Evolutionary conservation across 768 basidiomycete species (phyloP), one percentile per base, ranked within the genome.

Genomic region (Pleurotus tuoliensis): DNA sequence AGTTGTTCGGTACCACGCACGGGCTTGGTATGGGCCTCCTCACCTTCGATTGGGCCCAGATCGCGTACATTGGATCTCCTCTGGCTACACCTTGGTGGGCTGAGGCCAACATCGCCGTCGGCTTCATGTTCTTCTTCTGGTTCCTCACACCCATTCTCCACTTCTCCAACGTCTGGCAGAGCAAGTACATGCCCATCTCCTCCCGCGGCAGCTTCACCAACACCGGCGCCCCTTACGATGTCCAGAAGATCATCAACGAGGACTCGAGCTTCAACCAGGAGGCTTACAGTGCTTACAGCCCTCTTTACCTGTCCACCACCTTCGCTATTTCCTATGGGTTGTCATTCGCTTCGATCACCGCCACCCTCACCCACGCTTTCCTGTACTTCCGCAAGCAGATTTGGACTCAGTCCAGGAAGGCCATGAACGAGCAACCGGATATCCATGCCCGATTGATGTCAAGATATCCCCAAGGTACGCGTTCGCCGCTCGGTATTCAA

Each of bases 41-140:
- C 63, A 89, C 88, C 30, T 90, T 93, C 66, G 90, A 92, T 62
- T 93, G 90, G 91, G 75, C 84, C 1, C 68, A 78, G 71, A 84
- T 85, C 56, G 80, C 84, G 6, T 88, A 84, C 64, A 83, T 83
- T 53, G 82, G 81, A 15, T 83, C 82, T 20, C 90, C 90, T 0
- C 82, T 92, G 46, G 84, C 87, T 4, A 83, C 87, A 8, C 90
- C 90, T 1, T 92, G 88, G 88, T 90, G 88, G 88, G 88, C 87
- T 2, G 82, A 86, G 65, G 88, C 85, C 9, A 90, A 91, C 67
- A 74, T 90, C 54, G 68, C 78, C 2, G 71, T 65, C 47, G 83
- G 86, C 24, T 85, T 90, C 62, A 70, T 84, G 4, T 76, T 86
- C 69, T 81, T 91, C 71, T 87, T 85, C 71, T 92, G 84, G 86